A percentile compares a stretch with the other conserved stretches of the same genome.
phyloP scores from a whole-genome alignment of 2,329 filamentous ascomycete species.

The Penicillium capsulatum region DNA sequence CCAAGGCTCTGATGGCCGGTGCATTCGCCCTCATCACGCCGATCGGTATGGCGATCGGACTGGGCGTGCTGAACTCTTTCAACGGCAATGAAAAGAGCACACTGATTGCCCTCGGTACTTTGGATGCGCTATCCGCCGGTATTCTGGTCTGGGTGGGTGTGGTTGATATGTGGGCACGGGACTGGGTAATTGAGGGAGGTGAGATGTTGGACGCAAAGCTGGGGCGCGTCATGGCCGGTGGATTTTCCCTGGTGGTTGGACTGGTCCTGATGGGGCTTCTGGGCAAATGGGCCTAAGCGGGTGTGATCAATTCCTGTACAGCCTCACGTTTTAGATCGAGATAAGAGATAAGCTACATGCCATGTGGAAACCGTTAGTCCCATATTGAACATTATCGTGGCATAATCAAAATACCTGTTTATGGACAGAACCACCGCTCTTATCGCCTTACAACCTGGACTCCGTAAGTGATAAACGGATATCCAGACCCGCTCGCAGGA shows the following conservation, averaged over 20 bases:
- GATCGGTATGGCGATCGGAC: conserved; percentile 74
- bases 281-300: conserved; percentile 65
- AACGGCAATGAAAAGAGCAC: conserved; percentile 69
- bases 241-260: conserved; percentile 56
- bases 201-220: conserved; percentile 54
- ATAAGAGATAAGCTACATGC: background rate
- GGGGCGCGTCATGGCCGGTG: conserved; percentile 48
- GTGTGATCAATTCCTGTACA: background rate
- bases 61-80: conserved; percentile 65
- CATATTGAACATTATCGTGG: too few species aligned
- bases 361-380: too few species aligned
- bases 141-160: conserved; percentile 76
- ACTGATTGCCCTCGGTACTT: conserved; percentile 65
- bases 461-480: too few species aligned
- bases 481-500: too few species aligned
- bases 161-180: conserved; percentile 73
- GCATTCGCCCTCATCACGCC: conserved; percentile 69
- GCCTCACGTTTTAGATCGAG: background rate
- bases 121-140: conserved; percentile 69
- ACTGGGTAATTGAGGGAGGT: conserved; percentile 62
- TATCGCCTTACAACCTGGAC: too few species aligned
- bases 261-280: conserved; percentile 67
- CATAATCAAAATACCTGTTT: too few species aligned
- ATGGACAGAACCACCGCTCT: too few species aligned
- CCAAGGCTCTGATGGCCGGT: conserved; percentile 56